Percentiles rank a stretch among this genome's conserved stretches.
Evolutionary conservation across 23 red algal species (phyloP).

Genomic region (Chondrus crispus): DNA sequence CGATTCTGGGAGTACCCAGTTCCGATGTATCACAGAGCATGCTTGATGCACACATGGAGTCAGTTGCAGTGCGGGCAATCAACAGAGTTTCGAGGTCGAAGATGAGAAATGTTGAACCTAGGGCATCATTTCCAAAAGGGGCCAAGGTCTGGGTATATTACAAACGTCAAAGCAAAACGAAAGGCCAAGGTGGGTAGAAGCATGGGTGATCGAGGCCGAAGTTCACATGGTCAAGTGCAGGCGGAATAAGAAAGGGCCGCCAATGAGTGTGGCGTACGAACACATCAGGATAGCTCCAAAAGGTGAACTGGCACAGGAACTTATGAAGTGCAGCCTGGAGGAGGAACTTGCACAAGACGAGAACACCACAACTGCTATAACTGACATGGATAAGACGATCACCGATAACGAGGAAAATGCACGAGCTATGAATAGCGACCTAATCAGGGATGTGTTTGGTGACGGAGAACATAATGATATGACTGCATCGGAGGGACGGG

Average conservation of each 20-base stretch:
- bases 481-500: too few relatives aligned
- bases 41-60: background rate
- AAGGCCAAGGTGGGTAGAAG: background rate
- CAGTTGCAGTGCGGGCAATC: background rate
- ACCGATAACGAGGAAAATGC: too few relatives aligned
- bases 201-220: background rate
- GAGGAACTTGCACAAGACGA: too few relatives aligned
- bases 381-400: too few relatives aligned
- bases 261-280: slow-evolving; percentile 31
- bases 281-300: background rate
- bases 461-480: too few relatives aligned
- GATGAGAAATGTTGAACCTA: background rate
- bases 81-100: background rate
- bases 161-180: background rate
- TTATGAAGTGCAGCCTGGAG: background rate
- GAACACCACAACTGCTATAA: too few relatives aligned
- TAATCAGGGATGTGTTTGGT: background rate
- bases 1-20: background rate
- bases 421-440: too few relatives aligned
- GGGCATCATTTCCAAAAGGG: background rate
- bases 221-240: background rate
- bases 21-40: background rate
- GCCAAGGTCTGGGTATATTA: background rate
- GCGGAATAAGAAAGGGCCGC: background rate
- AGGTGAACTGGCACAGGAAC: background rate